Conservation (phyloP, 2,329 filamentous ascomycete genomes). For the Colletotrichum euphorbiae region DNA sequence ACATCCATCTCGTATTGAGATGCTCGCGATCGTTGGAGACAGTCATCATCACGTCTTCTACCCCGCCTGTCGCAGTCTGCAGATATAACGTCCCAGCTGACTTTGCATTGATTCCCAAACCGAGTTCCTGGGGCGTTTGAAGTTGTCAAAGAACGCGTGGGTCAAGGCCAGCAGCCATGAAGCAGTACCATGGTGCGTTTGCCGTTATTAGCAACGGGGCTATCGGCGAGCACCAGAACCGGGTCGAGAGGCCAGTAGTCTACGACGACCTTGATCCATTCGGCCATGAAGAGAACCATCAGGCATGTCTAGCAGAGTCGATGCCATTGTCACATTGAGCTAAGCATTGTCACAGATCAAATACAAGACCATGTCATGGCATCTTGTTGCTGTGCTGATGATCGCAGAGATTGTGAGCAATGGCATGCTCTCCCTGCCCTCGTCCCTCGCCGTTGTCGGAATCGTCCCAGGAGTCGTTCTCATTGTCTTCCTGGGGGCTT, state of each 20-base stretch:
- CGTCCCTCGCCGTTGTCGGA: conserved; percentile 61
- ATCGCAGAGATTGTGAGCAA: conserved; percentile 67
- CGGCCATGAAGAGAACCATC: conserved; percentile 32
- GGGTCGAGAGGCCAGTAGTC: conserved; percentile 17
- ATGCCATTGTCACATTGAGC: background rate
- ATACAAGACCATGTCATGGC: conserved; percentile 66
- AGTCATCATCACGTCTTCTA: background rate
- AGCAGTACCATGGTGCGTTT: background rate
- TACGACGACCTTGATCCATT: conserved; percentile 38
- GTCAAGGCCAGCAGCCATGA: conserved; percentile 3
- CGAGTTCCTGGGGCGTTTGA: background rate
- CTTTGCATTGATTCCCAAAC: background rate
- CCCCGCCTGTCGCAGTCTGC: background rate
- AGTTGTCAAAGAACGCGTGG: background rate
- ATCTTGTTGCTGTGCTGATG: conserved; percentile 64
- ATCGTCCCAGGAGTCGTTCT: conserved; percentile 60
- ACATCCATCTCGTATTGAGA: background rate
- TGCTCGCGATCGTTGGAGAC: background rate
- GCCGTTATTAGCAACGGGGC: background rate
- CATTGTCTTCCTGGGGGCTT: conserved; percentile 52
- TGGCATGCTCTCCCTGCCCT: conserved; percentile 65
- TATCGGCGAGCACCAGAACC: background rate
- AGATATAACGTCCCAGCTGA: background rate
- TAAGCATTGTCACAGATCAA: conserved; percentile 50
- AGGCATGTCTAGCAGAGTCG: background rate